Percentiles rank a stretch among this genome's conserved stretches.
phyloP scores from a whole-genome alignment of 2,329 filamentous ascomycete species.

The Intubia oerlemansii region DNA sequence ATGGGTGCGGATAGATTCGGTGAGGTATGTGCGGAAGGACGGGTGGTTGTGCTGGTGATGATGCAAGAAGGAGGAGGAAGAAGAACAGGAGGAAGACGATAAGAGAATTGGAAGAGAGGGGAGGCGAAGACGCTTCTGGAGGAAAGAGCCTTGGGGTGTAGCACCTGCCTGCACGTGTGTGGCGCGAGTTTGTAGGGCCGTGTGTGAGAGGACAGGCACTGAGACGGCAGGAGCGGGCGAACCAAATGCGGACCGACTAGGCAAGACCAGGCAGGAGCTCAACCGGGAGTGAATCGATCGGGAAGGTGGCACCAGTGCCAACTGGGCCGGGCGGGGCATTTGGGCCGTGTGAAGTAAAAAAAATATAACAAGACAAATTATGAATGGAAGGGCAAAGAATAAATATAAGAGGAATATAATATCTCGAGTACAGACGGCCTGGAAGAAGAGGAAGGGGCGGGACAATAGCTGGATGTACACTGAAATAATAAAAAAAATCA shows the following conservation, averaged over 20 bases:
- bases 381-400: not conserved
- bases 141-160: no score
- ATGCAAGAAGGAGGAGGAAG: not conserved
- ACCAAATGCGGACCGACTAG: no score
- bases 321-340: constrained; percentile 7
- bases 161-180: no score
- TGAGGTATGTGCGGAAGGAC: constrained; percentile 24
- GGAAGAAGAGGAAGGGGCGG: no score
- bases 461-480: not conserved
- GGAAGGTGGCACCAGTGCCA: constrained; percentile 6
- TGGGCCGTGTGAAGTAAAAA: not conserved
- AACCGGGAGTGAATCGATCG: constrained; percentile 5
- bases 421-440: no score
- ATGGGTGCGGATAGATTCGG: constrained; percentile 29
- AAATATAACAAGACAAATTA: no score
- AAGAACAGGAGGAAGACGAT: not conserved
- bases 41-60: not conserved
- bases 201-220: no score
- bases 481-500: not conserved
- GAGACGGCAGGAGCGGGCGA: no score
- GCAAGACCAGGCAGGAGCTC: not conserved
- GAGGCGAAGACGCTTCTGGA: not conserved
- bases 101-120: no score
- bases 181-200: no score
- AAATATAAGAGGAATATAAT: no score